Evolutionary conservation across 208 protist genomes (phyloP), one percentile per base, ranked within the genome.

Genomic region (Leishmania braziliensis): DNA sequence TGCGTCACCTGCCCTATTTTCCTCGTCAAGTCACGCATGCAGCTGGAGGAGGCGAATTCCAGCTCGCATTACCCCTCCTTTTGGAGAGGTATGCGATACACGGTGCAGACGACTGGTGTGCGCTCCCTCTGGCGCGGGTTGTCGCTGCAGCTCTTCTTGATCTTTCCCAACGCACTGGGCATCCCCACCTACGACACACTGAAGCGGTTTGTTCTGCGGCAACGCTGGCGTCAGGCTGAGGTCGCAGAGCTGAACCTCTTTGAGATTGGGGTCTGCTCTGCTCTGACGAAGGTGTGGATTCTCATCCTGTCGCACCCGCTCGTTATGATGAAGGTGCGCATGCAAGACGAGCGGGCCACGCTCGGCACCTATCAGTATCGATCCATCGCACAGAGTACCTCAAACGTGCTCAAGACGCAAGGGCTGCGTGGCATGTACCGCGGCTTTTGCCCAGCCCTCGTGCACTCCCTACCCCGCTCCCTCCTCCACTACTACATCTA

Each of bases 171-270:
- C 70, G 80, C 93, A 14, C 84, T 97, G 1, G 85, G 78, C 36
- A 78, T 97, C 9, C 95, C 95, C 33, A 95, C 88, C 20, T 98
- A 98, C 80, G 95, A 98, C 77, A 85, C 80, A 8, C 76, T 97
- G 16, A 98, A 98, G 83, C 56, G 56, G 4, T 54, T 84, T 5
- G n/a, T 95, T 18, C 79, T 96, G 43, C 83, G 79, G 70, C 80
- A 89, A 65, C 88, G 81, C n/a, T 78, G 51, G 65, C 66, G 74
- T 50, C 77, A 88, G 54, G 81, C 69, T 36, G 75, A 75, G 77
- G 53, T 77, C 51, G 79, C 78, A 9, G 86, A 91, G 66, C 70
- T 98, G 74, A 96, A 72, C 73, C 69, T 93, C 3, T 14, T 86
- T 5, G 95, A 97, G 78, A 88, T 96, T 16, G 88, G 82, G n/a